Base-by-base conservation (phyloP, 495 filamentous ascomycete genomes). In the Trichoderma erinaceum region DNA sequence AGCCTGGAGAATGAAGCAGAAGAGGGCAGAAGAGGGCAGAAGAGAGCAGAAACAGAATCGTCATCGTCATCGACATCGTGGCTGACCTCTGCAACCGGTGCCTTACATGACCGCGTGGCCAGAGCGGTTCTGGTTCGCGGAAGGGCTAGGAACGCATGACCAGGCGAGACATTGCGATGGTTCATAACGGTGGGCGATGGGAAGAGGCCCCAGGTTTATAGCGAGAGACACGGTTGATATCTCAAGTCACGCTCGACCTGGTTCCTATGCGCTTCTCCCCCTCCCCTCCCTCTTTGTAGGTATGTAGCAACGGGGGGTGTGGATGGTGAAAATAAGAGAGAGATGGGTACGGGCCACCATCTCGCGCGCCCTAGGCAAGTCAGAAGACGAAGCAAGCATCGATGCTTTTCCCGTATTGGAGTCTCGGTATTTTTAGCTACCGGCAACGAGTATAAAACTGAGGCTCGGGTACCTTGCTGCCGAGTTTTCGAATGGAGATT, bases 101-200 rank as follows among this genome's bases (percentile, higher is more conserved):
- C 56, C 56, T 61, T 61, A 61, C 56, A 61, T 61, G 56, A 32
- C 56, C 56, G 56, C 56, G 56, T 61, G 56, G 56, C 56, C 56
- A 11, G 27, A 21, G 11, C 23, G 56, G 56, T 61, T 23, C 27
- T 61, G 27, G 56, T 25, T 13, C 27, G 10, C 56, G 21, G 56
- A 29, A 61, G 23, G 44, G 56, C 56, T 61, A 15, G 27, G 3
- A 32, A 61, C 56, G 23, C 56, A 61, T 61, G 56, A 61, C 56
- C 56, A 61, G 8, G 23, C 15, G 27, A 61, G 56, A 61, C 56
- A 61, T 3, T 27, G 56, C 56, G 25, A 61, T 61, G 56, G 56
- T 32, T 16, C 56, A 61, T 32, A 61, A 29, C 16, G 56, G 23
- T 12, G 23, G 23, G 27, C 56, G 56, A 61, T 61, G 56, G 23